Percentiles rank a stretch among this genome's conserved stretches.
Evolutionary conservation across 2,329 filamentous ascomycete species (phyloP).

Genomic region (Neofusicoccum ribis): DNA sequence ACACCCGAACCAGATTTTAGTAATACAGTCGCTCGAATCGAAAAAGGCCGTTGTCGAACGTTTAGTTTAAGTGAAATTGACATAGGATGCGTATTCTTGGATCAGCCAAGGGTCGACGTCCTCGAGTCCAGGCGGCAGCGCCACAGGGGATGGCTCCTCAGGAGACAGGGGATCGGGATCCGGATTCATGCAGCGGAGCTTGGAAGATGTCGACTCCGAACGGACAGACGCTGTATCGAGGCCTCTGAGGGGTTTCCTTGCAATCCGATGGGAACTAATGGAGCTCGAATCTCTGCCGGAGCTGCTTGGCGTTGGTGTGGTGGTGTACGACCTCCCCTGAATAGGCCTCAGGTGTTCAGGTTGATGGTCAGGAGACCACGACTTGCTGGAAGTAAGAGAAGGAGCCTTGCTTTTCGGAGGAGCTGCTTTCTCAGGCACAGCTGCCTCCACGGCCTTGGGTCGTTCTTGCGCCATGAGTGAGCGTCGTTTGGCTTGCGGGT

Average conservation of each 20-base stretch:
- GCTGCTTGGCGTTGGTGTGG: neutral
- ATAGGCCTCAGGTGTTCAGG: neutral
- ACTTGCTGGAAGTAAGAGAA: neutral
- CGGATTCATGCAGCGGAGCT: neutral
- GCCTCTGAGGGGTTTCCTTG: slow-evolving; percentile 1
- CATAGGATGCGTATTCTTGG: slow-evolving; percentile 41
- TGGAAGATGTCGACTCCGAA: neutral
- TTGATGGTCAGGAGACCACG: slow-evolving; percentile 11
- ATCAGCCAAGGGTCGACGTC: slow-evolving; percentile 41
- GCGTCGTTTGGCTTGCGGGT: neutral
- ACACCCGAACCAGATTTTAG: neutral
- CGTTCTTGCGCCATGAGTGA: neutral
- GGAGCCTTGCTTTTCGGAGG: neutral
- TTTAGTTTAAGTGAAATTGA: slow-evolving; percentile 32
- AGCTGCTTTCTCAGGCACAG: neutral
- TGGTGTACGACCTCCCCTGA: neutral
- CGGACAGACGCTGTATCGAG: slow-evolving; percentile 3
- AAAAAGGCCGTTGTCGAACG: neutral
- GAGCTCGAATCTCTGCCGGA: neutral
- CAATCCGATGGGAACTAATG: neutral
- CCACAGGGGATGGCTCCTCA: slow-evolving; percentile 12
- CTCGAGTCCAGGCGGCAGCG: slow-evolving; percentile 29
- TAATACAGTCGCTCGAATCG: neutral
- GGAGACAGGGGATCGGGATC: slow-evolving; percentile 16
- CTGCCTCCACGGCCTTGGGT: neutral